A percentile compares a stretch with the other conserved stretches of the same genome.
phyloP scores from a whole-genome alignment of 257 asterid genomes.

The Solanum paucissectum region DNA sequence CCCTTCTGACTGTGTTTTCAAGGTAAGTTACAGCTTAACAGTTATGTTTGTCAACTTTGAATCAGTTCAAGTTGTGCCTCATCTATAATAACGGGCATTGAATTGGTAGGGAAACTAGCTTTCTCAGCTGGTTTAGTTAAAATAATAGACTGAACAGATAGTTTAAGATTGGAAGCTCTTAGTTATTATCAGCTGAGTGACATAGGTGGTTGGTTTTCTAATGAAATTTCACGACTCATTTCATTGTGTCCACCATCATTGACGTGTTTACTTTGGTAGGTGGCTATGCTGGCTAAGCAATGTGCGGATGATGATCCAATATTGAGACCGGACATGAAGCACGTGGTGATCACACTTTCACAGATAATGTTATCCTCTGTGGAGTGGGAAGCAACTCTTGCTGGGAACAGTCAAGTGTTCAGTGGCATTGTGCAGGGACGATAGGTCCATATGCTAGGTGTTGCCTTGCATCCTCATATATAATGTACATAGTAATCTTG shows the following conservation, averaged over 20 bases:
- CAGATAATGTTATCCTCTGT: slow-evolving; percentile 81
- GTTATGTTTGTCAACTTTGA: neutral
- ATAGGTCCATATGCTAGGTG: slow-evolving; percentile 12
- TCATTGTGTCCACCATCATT: neutral
- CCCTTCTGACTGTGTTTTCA: slow-evolving; percentile 89
- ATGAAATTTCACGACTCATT: neutral
- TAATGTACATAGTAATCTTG: neutral
- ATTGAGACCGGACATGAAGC: slow-evolving; percentile 94
- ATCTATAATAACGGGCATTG: neutral
- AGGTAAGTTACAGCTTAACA: slow-evolving; percentile 32
- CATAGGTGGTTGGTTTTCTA: neutral
- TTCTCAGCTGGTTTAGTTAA: neutral
- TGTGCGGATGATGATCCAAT: slow-evolving; percentile 90
- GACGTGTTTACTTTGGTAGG: slow-evolving; percentile 14
- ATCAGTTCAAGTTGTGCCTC: neutral
- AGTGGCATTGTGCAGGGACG: slow-evolving; percentile 97
- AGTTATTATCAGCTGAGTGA: neutral
- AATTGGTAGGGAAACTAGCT: neutral
- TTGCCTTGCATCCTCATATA: neutral
- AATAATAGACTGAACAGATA: neutral
- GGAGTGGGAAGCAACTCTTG: slow-evolving; percentile 99
- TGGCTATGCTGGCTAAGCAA: slow-evolving; percentile 84
- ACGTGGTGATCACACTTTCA: slow-evolving; percentile 75
- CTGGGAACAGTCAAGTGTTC: slow-evolving; percentile 96
- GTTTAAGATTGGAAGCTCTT: neutral